These are phyloP conservation scores for Acacia crassicarpa DNA, from an alignment of 306 rosid genomes.

Conservation along the genomic window DNA sequence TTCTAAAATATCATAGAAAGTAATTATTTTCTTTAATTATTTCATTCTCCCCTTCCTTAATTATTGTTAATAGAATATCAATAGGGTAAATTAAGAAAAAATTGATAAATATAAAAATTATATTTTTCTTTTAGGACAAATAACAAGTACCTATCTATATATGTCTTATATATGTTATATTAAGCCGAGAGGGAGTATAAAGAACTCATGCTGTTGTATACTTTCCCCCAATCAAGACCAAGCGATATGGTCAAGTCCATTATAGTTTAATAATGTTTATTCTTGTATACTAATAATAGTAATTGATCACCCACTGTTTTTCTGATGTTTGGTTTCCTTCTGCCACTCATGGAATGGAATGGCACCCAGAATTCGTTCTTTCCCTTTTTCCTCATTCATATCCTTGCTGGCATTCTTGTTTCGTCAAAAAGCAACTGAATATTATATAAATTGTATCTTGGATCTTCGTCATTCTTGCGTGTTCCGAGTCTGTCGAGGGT, in stretches of 20 bases:
- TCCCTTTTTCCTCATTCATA: neutral
- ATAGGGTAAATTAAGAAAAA: too few species aligned
- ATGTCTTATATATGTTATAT: too few species aligned
- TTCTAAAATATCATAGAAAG: too few species aligned
- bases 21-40: too few species aligned
- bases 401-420: neutral
- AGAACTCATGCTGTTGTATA: too few species aligned
- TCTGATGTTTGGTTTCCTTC: conserved; percentile 22
- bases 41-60: too few species aligned
- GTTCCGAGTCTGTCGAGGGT: neutral
- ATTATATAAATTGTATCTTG: neutral
- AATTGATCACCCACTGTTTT: neutral
- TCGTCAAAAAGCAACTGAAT: conserved; percentile 23
- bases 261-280: neutral
- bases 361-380: neutral
- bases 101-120: too few species aligned
- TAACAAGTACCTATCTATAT: too few species aligned
- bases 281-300: neutral
- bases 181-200: too few species aligned
- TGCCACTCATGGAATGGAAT: neutral
- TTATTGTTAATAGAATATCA: too few species aligned
- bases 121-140: too few species aligned
- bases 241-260: neutral
- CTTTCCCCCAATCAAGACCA: neutral
- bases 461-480: conserved; percentile 4